Base-by-base conservation (phyloP, 805 yeast species). In the Candida orba region DNA sequence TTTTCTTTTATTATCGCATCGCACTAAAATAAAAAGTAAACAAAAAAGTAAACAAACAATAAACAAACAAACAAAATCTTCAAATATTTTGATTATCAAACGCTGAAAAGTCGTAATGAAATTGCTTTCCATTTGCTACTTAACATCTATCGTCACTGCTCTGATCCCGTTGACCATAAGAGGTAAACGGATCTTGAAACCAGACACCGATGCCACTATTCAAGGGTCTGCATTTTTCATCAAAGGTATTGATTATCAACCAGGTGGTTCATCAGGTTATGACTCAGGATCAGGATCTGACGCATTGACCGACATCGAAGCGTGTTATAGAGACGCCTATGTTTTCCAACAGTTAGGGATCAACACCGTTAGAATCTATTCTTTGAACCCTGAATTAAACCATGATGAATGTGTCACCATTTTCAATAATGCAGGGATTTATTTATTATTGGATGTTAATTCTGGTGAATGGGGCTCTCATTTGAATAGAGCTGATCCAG, bases 351-450 rank as follows among this genome's bases (percentile, higher is more conserved):
- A 86, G 57, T 69, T 90, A 41, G 95, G 95, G 5, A 72, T 84
- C 58, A 90, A 90, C 67, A 84, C 95, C 36, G 72, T 90, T 48
- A 77, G 96, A 62, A 83, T 89, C 18, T 87, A 90, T 65, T 77
- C 89, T 4, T 65, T 84, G 47, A 85, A 85, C 59, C 95, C 95
- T 46, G 87, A 86, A 50, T 67, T 84, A 37, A 75, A 87, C 66
- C 97, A 89, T 59, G 95, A 87, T 59, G 84, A 84, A 61, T 90
- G 97, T 70, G 86, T 90, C 93, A 72, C 88, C n/a, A 74, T 79
- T 50, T 78, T 88, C 60, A 87, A 85, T 55, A 82, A 84, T 48
- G 96, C 95, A 4, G 97, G 98, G 27, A 88, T 90, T 52, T 91
- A 90, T 59, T 84, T 89, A 23, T 65, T 90, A 41, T 65, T 89